phyloP scores from a whole-genome alignment of 2,329 filamentous ascomycete species.

The Alternaria brassicicola region DNA sequence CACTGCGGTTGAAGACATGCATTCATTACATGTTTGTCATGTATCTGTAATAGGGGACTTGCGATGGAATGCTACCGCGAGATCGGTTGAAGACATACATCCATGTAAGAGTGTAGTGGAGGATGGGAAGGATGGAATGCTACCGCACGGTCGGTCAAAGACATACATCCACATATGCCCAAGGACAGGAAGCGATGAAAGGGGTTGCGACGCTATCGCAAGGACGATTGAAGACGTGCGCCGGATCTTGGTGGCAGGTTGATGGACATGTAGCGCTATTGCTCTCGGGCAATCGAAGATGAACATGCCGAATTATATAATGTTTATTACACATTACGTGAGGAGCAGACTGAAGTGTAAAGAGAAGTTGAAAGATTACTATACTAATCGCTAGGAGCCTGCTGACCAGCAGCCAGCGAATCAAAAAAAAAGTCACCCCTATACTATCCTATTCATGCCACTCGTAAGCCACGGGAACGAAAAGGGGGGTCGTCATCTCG shows the following conservation, averaged over 20 bases:
- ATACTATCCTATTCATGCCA: neutral
- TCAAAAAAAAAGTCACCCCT: neutral
- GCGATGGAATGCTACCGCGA: slow-evolving; percentile 36
- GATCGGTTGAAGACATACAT: slow-evolving; percentile 36
- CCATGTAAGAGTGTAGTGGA: neutral
- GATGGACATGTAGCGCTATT: slow-evolving; percentile 9
- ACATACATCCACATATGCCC: slow-evolving; percentile 21
- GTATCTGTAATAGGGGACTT: neutral
- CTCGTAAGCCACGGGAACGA: neutral
- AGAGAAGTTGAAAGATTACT: neutral
- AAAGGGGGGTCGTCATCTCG: neutral
- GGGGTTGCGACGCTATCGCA: slow-evolving; percentile 20
- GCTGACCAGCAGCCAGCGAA: slow-evolving; percentile 9
- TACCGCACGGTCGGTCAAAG: slow-evolving; percentile 33
- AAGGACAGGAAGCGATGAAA: neutral
- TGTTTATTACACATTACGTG: neutral
- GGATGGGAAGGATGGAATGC: slow-evolving; percentile 25
- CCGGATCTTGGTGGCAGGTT: neutral
- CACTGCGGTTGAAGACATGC: slow-evolving; percentile 8
- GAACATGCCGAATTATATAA: slow-evolving; percentile 9
- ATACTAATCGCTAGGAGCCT: neutral
- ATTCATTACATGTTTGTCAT: neutral
- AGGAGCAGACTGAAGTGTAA: neutral
- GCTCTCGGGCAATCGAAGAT: slow-evolving; percentile 6
- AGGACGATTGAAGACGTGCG: slow-evolving; percentile 23